Evolutionary conservation across 441 rosid species (phyloP).

Genomic region (Aquilaria agallochum): DNA sequence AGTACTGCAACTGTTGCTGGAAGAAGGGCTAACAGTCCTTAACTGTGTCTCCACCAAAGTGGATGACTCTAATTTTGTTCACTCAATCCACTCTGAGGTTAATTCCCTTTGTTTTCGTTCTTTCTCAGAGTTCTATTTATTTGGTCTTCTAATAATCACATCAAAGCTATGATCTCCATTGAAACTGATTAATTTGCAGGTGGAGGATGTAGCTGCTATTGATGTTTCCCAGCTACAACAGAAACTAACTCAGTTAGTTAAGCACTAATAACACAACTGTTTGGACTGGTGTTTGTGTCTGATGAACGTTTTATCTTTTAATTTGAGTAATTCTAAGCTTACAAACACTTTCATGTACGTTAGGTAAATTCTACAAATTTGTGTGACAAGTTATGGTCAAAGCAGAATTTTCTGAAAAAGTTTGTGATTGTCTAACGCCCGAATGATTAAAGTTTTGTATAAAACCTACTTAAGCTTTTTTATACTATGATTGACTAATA

Average conservation of each 20-base stretch:
- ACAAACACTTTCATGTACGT: too few relatives aligned
- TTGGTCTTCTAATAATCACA: too few relatives aligned
- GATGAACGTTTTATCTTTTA: background rate
- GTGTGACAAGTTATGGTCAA: too few relatives aligned
- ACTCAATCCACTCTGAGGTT: conserved; percentile 66
- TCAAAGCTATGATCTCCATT: background rate
- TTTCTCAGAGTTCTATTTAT: background rate
- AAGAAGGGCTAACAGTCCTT: conserved; percentile 44
- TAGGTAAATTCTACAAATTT: too few relatives aligned
- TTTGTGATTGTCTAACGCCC: too few relatives aligned
- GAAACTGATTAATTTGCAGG: conserved; percentile 28
- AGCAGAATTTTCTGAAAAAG: too few relatives aligned
- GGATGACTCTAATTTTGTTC: conserved; percentile 30
- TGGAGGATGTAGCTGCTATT: conserved; percentile 26
- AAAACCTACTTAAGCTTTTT: too few relatives aligned
- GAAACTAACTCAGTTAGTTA: conserved; percentile 20
- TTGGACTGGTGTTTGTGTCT: background rate
- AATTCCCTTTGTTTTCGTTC: background rate
- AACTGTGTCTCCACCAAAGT: conserved; percentile 45
- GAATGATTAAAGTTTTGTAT: too few relatives aligned
- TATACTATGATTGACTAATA: too few relatives aligned
- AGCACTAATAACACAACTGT: conserved; percentile 1
- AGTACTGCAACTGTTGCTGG: conserved; percentile 35
- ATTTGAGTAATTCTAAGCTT: background rate
- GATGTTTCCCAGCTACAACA: conserved; percentile 23